Base-by-base conservation (phyloP, 1,284 basidiomycete species). In the Dichomitus squalens region DNA sequence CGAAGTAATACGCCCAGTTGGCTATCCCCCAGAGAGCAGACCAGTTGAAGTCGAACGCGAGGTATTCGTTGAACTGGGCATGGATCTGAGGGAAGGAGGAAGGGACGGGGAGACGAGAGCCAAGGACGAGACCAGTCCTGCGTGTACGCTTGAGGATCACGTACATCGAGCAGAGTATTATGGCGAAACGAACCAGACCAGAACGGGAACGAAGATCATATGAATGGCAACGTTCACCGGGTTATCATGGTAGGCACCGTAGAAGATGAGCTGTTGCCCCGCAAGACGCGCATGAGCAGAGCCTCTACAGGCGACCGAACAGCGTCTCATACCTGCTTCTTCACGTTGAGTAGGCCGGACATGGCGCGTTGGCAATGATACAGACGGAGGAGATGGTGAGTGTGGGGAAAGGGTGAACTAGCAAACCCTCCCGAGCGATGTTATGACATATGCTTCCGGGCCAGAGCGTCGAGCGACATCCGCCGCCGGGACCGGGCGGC, bases 241-340 rank as follows among this genome's bases (percentile, higher is more conserved):
- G 72, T 95, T 88, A 23, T 85, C 80, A 73, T 96, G 93, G 74
- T 95, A 96, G 50, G 92, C 88, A 21, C 91, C 91, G 73, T 95
- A 95, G 79, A 95, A 95, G 29, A 87, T 79, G 67, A 95, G 80
- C 92, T 95, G 27, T 34, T 5, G 8, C 16, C 12, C 29, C 7
- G 12, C 27, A n/a, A 11, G n/a, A 14, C 14, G 20, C 9, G 8
- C 36, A 35, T 36, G 44, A 31, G 20, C 7, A 18, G 21, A 25
- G 20, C 16, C 6, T 20, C 27, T 35, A 21, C 14, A 21, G 21
- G 14, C 18, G 18, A 9, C 53, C 31, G 20, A 33, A 14, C 27
- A 31, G n/a, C 18, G 31, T 33, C 20, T 12, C 74, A 36, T 55
- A 84, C 85, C 75, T 87, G 85, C 39, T 82, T 80, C 61, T 83